phyloP scores from a whole-genome alignment of 106 monocot species.

The Dactylorhiza incarnata region DNA sequence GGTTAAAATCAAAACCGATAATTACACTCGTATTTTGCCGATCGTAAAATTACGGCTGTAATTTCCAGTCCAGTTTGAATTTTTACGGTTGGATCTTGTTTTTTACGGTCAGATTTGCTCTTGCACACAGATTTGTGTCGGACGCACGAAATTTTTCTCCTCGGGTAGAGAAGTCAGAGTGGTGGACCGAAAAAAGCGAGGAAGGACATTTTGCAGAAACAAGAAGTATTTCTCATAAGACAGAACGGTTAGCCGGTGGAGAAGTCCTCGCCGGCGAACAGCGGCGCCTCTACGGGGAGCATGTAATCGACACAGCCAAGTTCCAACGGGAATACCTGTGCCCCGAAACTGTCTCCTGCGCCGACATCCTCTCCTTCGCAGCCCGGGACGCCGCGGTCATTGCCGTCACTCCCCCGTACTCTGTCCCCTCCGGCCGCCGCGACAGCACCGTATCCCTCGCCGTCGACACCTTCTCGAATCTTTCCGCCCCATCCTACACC shows the following conservation, averaged over 20 bases:
- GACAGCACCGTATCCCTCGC: slow-evolving; percentile 29
- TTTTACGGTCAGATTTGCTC: too few relatives aligned
- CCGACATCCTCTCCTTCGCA: slow-evolving; percentile 52
- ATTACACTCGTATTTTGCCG: too few relatives aligned
- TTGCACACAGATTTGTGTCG: too few relatives aligned
- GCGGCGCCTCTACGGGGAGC: slow-evolving; percentile 21
- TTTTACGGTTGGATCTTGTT: too few relatives aligned
- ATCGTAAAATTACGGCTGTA: too few relatives aligned
- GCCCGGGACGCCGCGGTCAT: slow-evolving; percentile 28
- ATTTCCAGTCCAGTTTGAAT: too few relatives aligned
- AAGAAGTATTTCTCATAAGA: too few relatives aligned
- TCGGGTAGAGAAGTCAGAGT: too few relatives aligned
- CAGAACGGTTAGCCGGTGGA: slow-evolving; percentile 26
- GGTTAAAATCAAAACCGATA: too few relatives aligned
- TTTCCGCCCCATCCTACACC: slow-evolving; percentile 16
- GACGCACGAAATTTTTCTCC: too few relatives aligned
- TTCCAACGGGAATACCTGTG: slow-evolving; percentile 15
- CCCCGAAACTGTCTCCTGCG: slow-evolving; percentile 34
- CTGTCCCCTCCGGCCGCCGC: slow-evolving; percentile 31
- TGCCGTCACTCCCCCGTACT: slow-evolving; percentile 22
- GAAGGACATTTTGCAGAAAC: too few relatives aligned
- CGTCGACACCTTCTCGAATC: neutral
- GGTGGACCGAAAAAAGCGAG: too few relatives aligned
- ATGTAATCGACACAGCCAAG: slow-evolving; percentile 28
- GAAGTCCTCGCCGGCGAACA: slow-evolving; percentile 22